Evolutionary conservation across 495 filamentous ascomycete species (phyloP).

Genomic region (Talaromyces thailandensis): DNA sequence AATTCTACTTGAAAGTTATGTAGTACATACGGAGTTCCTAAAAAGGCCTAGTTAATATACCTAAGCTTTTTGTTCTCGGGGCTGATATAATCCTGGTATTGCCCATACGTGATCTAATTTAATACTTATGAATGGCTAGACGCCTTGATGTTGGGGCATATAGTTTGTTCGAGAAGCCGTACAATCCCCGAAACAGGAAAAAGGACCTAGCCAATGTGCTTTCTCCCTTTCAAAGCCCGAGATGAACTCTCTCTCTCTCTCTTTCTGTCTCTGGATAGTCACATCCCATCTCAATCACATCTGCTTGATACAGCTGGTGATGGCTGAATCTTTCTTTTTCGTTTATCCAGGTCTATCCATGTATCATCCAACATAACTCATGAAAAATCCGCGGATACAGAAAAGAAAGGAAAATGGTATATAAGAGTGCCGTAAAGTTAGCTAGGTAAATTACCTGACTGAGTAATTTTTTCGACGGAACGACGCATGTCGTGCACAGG

Average conservation of each 20-base stretch:
- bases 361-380: not conserved
- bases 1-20: not conserved
- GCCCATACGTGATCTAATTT: not conserved
- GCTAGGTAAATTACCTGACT: not conserved
- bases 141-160: not conserved
- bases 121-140: not conserved
- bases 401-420: no score
- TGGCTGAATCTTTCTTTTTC: not conserved
- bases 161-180: no score
- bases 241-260: not conserved
- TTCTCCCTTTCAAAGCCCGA: not conserved
- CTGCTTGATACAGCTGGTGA: not conserved
- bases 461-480: not conserved
- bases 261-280: not conserved
- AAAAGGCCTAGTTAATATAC: not conserved
- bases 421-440: no score
- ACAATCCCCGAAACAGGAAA: no score
- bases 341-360: not conserved
- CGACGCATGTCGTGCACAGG: not conserved
- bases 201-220: not conserved
- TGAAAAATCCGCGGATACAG: not conserved
- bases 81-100: not conserved
- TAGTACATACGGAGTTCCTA: not conserved
- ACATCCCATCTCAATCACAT: not conserved
- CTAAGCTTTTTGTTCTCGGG: not conserved